Percentiles rank a stretch among this genome's conserved stretches.
Evolutionary conservation across 805 yeast genomes (phyloP).

Genomic region (Candida insectorum): DNA sequence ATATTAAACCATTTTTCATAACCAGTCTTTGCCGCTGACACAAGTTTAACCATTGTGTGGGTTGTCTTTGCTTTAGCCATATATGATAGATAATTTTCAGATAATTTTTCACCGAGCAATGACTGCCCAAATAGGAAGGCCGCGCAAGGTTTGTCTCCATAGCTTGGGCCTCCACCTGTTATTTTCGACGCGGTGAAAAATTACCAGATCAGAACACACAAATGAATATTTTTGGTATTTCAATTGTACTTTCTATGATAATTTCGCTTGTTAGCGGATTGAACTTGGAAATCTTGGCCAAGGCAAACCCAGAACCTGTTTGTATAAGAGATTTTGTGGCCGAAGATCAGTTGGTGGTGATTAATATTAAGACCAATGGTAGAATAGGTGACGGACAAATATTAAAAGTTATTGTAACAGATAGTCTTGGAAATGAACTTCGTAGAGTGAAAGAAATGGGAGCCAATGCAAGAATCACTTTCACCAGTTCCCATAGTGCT

Average conservation of each 20-base stretch:
- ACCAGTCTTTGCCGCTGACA: slow-evolving; percentile 91
- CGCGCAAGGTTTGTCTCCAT: background rate
- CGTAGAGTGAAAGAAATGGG: slow-evolving; percentile 70
- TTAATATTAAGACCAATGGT: slow-evolving; percentile 74
- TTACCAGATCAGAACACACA: slow-evolving; percentile 7
- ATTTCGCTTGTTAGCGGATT: slow-evolving; percentile 33
- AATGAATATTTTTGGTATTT: slow-evolving; percentile 6
- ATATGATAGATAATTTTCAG: background rate
- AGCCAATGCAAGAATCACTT: slow-evolving; percentile 71
- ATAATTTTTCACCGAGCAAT: background rate
- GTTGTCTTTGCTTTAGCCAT: slow-evolving; percentile 65
- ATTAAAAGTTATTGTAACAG: slow-evolving; percentile 64
- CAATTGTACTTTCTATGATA: slow-evolving; percentile 13
- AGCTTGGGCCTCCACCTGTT: background rate
- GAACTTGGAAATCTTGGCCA: slow-evolving; percentile 53
- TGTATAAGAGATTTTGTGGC: slow-evolving; percentile 92
- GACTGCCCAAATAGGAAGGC: slow-evolving; percentile 6
- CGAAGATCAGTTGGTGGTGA: slow-evolving; percentile 83
- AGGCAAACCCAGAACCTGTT: slow-evolving; percentile 50
- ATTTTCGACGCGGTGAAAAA: slow-evolving; percentile 9
- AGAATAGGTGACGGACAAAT: slow-evolving; percentile 82
- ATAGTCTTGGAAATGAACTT: slow-evolving; percentile 81
- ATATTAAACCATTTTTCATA: slow-evolving; percentile 74
- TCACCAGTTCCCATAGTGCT: slow-evolving; percentile 77
- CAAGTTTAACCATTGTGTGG: slow-evolving; percentile 76